Evolutionary conservation across 1,139 yeast genomes (phyloP).

Genomic region (Pichia sp.): DNA sequence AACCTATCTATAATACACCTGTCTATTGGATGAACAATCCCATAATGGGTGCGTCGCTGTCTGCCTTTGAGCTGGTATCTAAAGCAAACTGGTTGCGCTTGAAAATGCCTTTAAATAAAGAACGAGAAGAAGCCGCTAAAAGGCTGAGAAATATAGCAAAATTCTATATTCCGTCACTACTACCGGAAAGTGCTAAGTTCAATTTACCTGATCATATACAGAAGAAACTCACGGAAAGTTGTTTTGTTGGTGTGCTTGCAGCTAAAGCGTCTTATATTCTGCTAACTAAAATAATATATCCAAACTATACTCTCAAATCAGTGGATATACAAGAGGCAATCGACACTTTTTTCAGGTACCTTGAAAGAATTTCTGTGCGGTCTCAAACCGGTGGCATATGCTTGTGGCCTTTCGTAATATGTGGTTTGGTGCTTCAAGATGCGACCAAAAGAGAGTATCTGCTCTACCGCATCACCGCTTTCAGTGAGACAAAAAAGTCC

Average conservation of each 20-base stretch:
- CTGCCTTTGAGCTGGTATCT: conserved; percentile 25
- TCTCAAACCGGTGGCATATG: conserved; percentile 10
- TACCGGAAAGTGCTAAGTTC: conserved; percentile 7
- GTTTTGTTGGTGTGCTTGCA: conserved; percentile 11
- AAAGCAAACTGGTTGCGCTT: conserved; percentile 23
- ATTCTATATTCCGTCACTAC: conserved; percentile 7
- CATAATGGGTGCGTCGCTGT: conserved; percentile 26
- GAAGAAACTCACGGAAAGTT: conserved; percentile 7
- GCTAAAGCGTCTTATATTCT: conserved; percentile 16
- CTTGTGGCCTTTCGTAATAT: conserved; percentile 16
- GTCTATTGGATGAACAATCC: conserved; percentile 30
- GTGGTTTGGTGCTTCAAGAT: conserved; percentile 14
- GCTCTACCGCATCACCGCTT: conserved; percentile 10
- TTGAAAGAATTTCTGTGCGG: conserved; percentile 11
- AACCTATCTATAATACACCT: conserved; percentile 22
- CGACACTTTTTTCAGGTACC: conserved; percentile 7
- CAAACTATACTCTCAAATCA: conserved; percentile 5
- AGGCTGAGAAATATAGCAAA: conserved; percentile 5
- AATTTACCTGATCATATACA: conserved; percentile 1
- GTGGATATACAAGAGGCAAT: conserved; percentile 11
- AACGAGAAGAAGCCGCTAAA: conserved; percentile 1
- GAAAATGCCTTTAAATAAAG: conserved; percentile 10
- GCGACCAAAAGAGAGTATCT: conserved; percentile 12
- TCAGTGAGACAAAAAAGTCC: conserved; percentile 6
- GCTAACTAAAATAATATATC: conserved; percentile 14